Conservation (phyloP, 148 eudicot species). For the Nepenthes mirabilis region DNA sequence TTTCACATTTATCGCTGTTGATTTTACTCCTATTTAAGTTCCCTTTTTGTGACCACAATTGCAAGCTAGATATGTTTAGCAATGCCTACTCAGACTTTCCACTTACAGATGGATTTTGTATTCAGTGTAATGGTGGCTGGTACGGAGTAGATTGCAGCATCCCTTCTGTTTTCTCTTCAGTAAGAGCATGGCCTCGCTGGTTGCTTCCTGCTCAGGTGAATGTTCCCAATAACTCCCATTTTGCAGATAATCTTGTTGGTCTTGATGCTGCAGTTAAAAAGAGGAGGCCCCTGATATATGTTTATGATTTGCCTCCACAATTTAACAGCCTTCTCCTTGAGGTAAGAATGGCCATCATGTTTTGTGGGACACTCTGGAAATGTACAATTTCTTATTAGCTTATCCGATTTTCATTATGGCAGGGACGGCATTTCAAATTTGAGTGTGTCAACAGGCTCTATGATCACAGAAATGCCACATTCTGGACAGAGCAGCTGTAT, state of each 20-base stretch:
- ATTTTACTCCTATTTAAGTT: neutral
- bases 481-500: slow-evolving; percentile 92
- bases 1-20: no score
- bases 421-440: slow-evolving; percentile 92
- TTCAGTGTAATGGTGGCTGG: slow-evolving; percentile 84
- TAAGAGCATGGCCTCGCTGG: slow-evolving; percentile 82
- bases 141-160: slow-evolving; percentile 90
- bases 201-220: slow-evolving; percentile 67
- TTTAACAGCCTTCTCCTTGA: slow-evolving; percentile 82
- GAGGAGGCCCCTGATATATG: slow-evolving; percentile 86
- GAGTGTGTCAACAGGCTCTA: slow-evolving; percentile 88
- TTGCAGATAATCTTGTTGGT: slow-evolving; percentile 19
- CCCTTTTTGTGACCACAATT: neutral
- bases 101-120: slow-evolving; percentile 9
- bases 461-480: slow-evolving; percentile 53
- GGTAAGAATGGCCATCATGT: slow-evolving; percentile 34
- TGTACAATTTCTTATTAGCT: slow-evolving; percentile 4
- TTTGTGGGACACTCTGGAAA: slow-evolving; percentile 2
- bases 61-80: neutral
- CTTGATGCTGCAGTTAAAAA: slow-evolving; percentile 64
- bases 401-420: slow-evolving; percentile 12
- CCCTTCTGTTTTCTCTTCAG: slow-evolving; percentile 65
- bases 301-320: slow-evolving; percentile 86
- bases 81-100: neutral
- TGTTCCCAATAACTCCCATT: slow-evolving; percentile 33